Percentiles rank a stretch among this genome's conserved stretches.
phyloP scores from a whole-genome alignment of 768 basidiomycete genomes.

The Cyathus striatus region DNA sequence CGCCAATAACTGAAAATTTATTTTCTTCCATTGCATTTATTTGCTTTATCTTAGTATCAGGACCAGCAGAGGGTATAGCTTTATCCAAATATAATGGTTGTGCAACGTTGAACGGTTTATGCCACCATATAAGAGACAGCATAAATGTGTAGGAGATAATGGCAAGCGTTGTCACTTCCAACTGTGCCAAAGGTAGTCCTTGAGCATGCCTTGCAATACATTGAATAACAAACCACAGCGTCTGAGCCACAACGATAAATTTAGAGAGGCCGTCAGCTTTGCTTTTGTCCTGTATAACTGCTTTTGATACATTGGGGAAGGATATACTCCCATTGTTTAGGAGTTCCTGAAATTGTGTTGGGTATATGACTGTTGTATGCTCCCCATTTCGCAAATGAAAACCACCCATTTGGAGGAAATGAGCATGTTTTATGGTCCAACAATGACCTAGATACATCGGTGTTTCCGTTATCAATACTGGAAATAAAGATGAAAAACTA shows the following conservation, averaged over 20 bases:
- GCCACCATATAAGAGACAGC: conserved; percentile 1
- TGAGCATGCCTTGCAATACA: not conserved
- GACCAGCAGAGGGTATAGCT: too few relatives aligned
- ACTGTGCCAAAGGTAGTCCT: not conserved
- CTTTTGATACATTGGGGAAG: not conserved
- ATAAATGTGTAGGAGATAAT: not conserved
- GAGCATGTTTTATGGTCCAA: conserved; percentile 2
- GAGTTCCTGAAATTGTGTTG: not conserved
- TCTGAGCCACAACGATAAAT: not conserved
- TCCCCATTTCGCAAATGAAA: not conserved
- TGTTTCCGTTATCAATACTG: not conserved
- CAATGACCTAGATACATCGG: not conserved
- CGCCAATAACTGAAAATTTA: not conserved
- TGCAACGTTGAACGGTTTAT: conserved; percentile 1
- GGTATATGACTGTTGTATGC: not conserved
- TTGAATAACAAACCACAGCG: not conserved
- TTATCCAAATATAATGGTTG: not conserved
- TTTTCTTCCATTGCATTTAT: not conserved
- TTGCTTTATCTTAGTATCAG: too few relatives aligned
- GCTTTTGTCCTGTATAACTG: conserved; percentile 3
- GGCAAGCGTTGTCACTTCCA: not conserved
- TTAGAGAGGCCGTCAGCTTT: conserved; percentile 1
- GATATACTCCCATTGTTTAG: not conserved
- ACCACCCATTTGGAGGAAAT: conserved; percentile 5
- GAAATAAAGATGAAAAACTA: not conserved